A percentile compares a stretch with the other conserved stretches of the same genome.
phyloP scores from a whole-genome alignment of 148 eudicot genomes.

The Vaccinium myrtillus region DNA sequence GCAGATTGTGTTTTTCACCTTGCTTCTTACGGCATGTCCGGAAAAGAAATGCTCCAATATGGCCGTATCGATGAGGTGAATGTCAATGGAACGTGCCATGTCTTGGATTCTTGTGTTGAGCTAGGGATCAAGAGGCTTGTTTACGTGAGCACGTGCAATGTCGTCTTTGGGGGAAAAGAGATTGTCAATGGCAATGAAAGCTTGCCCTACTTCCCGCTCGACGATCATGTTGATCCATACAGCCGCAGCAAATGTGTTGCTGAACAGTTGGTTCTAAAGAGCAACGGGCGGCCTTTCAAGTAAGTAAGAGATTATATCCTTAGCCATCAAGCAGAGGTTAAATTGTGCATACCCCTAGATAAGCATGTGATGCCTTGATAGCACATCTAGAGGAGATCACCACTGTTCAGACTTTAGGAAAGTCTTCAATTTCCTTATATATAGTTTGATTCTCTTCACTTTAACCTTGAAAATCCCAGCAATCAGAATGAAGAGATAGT shows the following conservation, averaged over 20 bases:
- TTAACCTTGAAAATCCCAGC: background rate
- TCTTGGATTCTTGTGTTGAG: conserved; percentile 73
- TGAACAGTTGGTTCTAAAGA: conserved; percentile 79
- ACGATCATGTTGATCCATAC: conserved; percentile 80
- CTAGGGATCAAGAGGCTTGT: conserved; percentile 73
- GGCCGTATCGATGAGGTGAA: conserved; percentile 75
- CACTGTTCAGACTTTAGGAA: background rate
- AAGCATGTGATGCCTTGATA: background rate
- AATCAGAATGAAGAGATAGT: background rate
- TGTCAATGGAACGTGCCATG: conserved; percentile 73
- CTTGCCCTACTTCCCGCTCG: conserved; percentile 73
- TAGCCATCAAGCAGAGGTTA: background rate
- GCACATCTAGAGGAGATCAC: background rate
- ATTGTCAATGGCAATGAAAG: conserved; percentile 80
- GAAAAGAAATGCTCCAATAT: conserved; percentile 92
- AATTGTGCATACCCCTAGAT: background rate
- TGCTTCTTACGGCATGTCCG: conserved; percentile 97
- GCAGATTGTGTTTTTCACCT: conserved; percentile 92
- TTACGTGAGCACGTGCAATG: conserved; percentile 85
- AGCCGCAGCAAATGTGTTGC: conserved; percentile 94
- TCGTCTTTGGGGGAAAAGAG: conserved; percentile 82
- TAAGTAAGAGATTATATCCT: conserved; percentile 27
- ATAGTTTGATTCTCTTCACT: background rate
- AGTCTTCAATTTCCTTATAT: background rate
- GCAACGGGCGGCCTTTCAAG: conserved; percentile 81